A percentile compares a stretch with the other conserved stretches of the same genome.
phyloP scores from a whole-genome alignment of 352 stramenopile genomes.

The Globisporangium mamillatum region DNA sequence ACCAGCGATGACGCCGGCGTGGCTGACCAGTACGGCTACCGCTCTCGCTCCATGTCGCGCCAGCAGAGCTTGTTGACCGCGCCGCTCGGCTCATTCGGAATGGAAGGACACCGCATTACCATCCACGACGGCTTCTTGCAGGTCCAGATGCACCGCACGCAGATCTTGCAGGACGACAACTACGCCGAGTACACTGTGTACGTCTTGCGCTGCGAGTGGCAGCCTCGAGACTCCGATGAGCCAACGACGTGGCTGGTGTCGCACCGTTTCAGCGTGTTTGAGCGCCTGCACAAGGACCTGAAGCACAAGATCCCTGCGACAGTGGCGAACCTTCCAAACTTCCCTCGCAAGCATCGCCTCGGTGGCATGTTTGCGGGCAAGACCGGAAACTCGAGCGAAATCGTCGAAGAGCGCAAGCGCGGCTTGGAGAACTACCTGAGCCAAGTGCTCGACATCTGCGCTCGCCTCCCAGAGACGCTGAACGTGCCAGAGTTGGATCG shows the following conservation, averaged over 20 bases:
- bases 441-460: conserved; percentile 81
- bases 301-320: conserved; percentile 72
- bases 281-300: conserved; percentile 69
- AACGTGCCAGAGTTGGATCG: conserved; percentile 84
- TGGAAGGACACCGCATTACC: conserved; percentile 70
- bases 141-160: conserved; percentile 82
- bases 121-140: conserved; percentile 88
- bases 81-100: conserved; percentile 73
- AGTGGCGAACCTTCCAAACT: conserved; percentile 59
- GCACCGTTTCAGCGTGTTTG: conserved; percentile 71
- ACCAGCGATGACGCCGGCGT: conserved; percentile 61
- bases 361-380: conserved; percentile 82
- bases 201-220: conserved; percentile 82
- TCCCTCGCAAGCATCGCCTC: conserved; percentile 84
- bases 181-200: conserved; percentile 89
- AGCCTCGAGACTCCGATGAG: conserved; percentile 54
- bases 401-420: conserved; percentile 83
- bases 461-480: conserved; percentile 72
- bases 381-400: conserved; percentile 82
- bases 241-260: conserved; percentile 67
- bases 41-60: conserved; percentile 53
- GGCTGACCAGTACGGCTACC: conserved; percentile 54
- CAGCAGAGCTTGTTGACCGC: conserved; percentile 61
- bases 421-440: conserved; percentile 80
- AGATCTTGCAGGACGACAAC: conserved; percentile 87